Evolutionary conservation across 148 eudicot species (phyloP).

Genomic region (Nepenthes mirabilis): DNA sequence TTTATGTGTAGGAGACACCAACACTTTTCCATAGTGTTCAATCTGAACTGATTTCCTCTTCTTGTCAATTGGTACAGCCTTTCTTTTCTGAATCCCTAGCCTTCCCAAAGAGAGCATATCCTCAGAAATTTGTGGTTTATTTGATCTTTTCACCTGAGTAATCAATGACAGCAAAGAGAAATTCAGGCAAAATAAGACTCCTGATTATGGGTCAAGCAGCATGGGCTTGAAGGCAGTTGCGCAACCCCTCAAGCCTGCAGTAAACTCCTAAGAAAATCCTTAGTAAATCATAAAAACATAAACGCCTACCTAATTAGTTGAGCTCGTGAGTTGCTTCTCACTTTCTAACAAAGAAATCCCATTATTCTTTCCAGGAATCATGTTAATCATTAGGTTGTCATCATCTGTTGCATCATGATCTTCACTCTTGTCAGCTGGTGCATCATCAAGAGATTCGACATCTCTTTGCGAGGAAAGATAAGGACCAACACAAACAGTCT

Average conservation of each 20-base stretch:
- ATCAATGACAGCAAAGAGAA: conserved; percentile 3
- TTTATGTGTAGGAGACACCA: conserved; percentile 10
- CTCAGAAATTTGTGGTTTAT: conserved; percentile 11
- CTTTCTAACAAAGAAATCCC: conserved; percentile 12
- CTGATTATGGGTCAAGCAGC: not conserved
- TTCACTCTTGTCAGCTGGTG: conserved; percentile 16
- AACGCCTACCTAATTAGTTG: conserved; percentile 26
- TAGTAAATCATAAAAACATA: no score
- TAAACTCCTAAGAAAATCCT: not conserved
- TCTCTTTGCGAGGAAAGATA: conserved; percentile 4
- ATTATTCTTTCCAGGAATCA: conserved; percentile 23
- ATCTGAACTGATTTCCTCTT: conserved; percentile 37
- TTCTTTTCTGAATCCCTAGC: conserved; percentile 13
- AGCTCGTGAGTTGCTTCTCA: conserved; percentile 17
- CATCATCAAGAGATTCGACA: conserved; percentile 6
- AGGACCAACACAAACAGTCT: conserved; percentile 8
- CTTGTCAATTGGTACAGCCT: conserved; percentile 17
- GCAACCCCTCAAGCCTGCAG: not conserved
- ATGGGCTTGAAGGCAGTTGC: no score
- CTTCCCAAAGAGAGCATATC: conserved; percentile 11
- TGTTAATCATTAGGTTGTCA: conserved; percentile 51
- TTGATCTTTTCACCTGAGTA: conserved; percentile 20
- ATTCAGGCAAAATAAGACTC: not conserved
- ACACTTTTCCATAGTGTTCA: conserved; percentile 11
- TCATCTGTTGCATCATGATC: conserved; percentile 32